Conservation (phyloP, 352 stramenopile species). For the Globisporangium polare region DNA sequence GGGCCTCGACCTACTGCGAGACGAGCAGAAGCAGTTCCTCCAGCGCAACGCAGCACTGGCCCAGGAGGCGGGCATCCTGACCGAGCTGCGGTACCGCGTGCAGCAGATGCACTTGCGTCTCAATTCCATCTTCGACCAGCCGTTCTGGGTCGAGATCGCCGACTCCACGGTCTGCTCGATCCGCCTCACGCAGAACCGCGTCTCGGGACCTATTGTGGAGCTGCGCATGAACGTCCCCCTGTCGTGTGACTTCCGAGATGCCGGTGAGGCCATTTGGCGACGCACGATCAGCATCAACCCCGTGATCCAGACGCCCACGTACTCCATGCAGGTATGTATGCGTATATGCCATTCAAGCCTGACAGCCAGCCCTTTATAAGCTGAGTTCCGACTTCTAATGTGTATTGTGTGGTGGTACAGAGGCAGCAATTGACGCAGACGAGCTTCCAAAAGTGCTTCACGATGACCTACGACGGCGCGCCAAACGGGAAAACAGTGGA, state of each 20-base stretch:
- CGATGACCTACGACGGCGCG: neutral
- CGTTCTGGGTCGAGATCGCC: neutral
- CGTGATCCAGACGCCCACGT: neutral
- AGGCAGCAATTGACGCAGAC: neutral
- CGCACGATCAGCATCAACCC: constrained; percentile 9
- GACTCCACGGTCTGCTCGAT: neutral
- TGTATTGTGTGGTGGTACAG: neutral
- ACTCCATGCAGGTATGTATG: neutral
- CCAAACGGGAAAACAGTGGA: neutral
- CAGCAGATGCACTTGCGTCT: neutral
- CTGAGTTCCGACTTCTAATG: neutral
- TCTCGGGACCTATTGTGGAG: neutral
- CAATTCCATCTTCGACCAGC: neutral
- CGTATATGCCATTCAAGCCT: too few relatives aligned
- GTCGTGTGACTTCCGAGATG: constrained; percentile 9
- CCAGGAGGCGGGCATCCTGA: neutral
- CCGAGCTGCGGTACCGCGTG: neutral
- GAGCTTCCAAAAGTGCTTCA: neutral
- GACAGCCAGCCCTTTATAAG: neutral
- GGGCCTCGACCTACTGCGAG: neutral
- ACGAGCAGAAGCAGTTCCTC: constrained; percentile 9
- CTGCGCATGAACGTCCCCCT: neutral
- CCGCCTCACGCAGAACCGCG: neutral
- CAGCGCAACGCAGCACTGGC: neutral
- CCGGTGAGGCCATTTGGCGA: neutral